Conservation (phyloP, 768 basidiomycete species). For the Dacryopinax primogenitus region DNA sequence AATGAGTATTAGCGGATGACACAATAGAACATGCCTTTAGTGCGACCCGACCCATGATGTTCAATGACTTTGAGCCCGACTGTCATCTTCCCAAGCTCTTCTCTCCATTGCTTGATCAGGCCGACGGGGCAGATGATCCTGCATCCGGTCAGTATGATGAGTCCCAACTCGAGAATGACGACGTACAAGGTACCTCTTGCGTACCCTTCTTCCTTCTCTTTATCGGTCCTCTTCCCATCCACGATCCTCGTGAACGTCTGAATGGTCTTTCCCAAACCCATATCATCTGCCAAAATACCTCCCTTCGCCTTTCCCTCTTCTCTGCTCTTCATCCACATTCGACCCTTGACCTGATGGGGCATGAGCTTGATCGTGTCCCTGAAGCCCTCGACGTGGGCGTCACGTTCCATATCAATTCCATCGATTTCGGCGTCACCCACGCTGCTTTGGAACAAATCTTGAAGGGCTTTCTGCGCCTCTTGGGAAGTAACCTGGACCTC, state of each 20-base stretch:
- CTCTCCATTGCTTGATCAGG: constrained; percentile 82
- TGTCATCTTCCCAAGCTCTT: constrained; percentile 65
- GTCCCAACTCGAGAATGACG: not conserved
- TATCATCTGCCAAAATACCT: constrained; percentile 85
- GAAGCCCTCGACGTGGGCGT: constrained; percentile 68
- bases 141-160: not conserved
- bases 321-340: constrained; percentile 75
- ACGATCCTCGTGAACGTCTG: constrained; percentile 81
- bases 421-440: constrained; percentile 38
- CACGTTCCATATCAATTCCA: constrained; percentile 41
- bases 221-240: constrained; percentile 57
- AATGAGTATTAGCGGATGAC: not conserved
- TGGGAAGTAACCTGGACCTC: constrained; percentile 19
- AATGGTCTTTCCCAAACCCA: constrained; percentile 55
- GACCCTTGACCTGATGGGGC: constrained; percentile 78
- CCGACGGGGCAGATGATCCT: constrained; percentile 83
- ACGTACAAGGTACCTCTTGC: constrained; percentile 56
- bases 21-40: constrained; percentile 40
- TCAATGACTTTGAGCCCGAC: constrained; percentile 54
- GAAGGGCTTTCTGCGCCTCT: constrained; percentile 66
- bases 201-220: constrained; percentile 61
- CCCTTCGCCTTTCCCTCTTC: constrained; percentile 68
- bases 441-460: constrained; percentile 58
- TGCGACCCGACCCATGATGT: constrained; percentile 69
- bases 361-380: constrained; percentile 53